A percentile compares a stretch with the other conserved stretches of the same genome.
phyloP scores from a whole-genome alignment of 2,329 filamentous ascomycete species.

The Cercospora sp. region DNA sequence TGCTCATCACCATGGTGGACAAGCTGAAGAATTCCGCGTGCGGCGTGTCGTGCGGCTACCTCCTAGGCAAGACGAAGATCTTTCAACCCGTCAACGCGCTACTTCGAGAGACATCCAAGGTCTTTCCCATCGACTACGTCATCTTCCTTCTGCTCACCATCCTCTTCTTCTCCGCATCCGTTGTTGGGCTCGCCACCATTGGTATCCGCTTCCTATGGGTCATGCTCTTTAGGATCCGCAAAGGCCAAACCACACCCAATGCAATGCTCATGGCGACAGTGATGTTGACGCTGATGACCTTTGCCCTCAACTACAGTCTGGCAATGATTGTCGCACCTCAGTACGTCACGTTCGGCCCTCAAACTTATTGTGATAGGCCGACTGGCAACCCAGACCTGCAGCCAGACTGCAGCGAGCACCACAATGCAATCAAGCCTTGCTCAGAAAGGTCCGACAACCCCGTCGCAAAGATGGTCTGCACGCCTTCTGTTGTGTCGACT shows the following conservation, averaged over 20 bases:
- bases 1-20: slow-evolving; percentile 94
- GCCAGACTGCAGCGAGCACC: slow-evolving; percentile 72
- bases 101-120: slow-evolving; percentile 74
- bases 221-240: slow-evolving; percentile 85
- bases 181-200: slow-evolving; percentile 80
- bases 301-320: slow-evolving; percentile 90
- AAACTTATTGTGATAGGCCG: slow-evolving; percentile 84
- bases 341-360: slow-evolving; percentile 90
- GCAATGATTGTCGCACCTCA: slow-evolving; percentile 94
- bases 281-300: slow-evolving; percentile 81
- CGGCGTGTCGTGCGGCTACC: slow-evolving; percentile 86
- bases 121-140: slow-evolving; percentile 90
- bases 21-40: slow-evolving; percentile 95
- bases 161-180: slow-evolving; percentile 83
- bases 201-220: slow-evolving; percentile 98
- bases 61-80: slow-evolving; percentile 82
- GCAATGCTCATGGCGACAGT: slow-evolving; percentile 88
- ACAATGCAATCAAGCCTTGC: slow-evolving; percentile 75
- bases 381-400: slow-evolving; percentile 62
- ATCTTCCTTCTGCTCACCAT: slow-evolving; percentile 82
- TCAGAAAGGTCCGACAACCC: slow-evolving; percentile 71
- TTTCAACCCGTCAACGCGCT: slow-evolving; percentile 96
- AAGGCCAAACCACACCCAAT: slow-evolving; percentile 85
- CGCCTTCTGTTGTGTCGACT: slow-evolving; percentile 84
- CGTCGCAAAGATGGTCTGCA: slow-evolving; percentile 80